Evolutionary conservation across 2,329 filamentous ascomycete species (phyloP), one percentile per base, ranked within the genome.

Genomic region (Botrytis deweyae): DNA sequence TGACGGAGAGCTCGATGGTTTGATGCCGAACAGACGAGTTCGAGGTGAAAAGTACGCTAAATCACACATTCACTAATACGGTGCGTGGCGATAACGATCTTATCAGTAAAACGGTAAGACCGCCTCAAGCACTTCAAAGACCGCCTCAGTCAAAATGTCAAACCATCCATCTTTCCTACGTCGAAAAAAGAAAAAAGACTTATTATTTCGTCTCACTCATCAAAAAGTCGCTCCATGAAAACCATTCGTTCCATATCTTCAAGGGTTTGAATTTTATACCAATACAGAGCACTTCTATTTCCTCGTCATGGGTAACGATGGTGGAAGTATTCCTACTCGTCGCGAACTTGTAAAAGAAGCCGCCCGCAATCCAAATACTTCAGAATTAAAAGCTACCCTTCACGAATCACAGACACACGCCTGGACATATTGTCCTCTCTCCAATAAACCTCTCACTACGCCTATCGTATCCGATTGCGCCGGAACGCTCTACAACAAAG

Each of bases 341-440:
- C 92, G 94, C 80, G 97, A 99, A 83, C 93, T 99, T 64, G 96
- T 99, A 82, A 97, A 97, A 84, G 92, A 95, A 83, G 94, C 95
- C 42, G 94, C 95, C 61, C 92, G 93, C 79, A 88, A 90, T 70
- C 93, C 92, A 36, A 97, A 93, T 49, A 88, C 93, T 42, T 91
- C 93, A 65, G 92, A 98, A 85, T 85, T 97, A 73, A 98, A 98
- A 84, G 94, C 96, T 77, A 92, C 92, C 14, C 92, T 92, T 77
- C 90, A 92, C 81, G 95, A 98, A 83, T 92, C 93, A 61, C 91
- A 96, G 80, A 88, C 90, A 74, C 94, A 98, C 83, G 89, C 90
- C 79, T 99, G 96, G 96, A 88, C 89, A 8, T 92, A 91, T 76
- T 97, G 96, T 80, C 93, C 95, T 0, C 86, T 99, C n/a, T 97